Base-by-base conservation (phyloP, 192 early-diverging fungal genomes). In the Lobosporangium transversale region DNA sequence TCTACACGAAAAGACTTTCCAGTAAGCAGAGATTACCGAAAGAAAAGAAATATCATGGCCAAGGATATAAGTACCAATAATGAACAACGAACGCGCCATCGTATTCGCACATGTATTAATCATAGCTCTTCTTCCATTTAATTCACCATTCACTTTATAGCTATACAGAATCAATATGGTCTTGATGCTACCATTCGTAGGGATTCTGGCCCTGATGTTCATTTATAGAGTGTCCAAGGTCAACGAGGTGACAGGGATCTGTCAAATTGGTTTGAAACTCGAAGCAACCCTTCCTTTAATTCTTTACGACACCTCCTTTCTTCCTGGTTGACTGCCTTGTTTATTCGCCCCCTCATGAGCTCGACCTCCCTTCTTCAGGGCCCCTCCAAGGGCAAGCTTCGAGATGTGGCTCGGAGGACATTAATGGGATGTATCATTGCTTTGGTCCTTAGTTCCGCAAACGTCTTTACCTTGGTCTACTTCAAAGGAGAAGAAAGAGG, bases 401-500 rank as follows among this genome's bases (percentile, higher is more conserved):
- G 60, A 10, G 48, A 62, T 36, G 49, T 84, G 4, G 81, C 81
- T 15, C 56, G 67, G 53, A 51, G 78, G 6, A 82, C 78, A 14
- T 43, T 82, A 21, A 47, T 76, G 7, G 81, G 70, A 40, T 74
- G 70, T 6, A 26, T 82, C 14, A 58, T 82, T 18, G 61, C 70
- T 32, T 48, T 82, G 33, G 15, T 79, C 31, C 59, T 79, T 18
- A 80, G 78, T 24, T 66, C 74, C 30, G 76, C 49, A 47, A 82
- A 82, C 54, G 44, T 82, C 15, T 36, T 68, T 27, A 57, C 62
- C 12, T 47, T 82, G 12, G 60, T 58, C 17, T 11, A 64, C 21
- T 58, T 69, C 18, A 30, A 67, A 31, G 78, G 81, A 2, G 29
- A 48, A 18, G 78, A 82, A 48, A 59, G 70, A 20, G 81, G 81